Evolutionary conservation across 331 rosid species (phyloP).

Genomic region (Ulmus americana): DNA sequence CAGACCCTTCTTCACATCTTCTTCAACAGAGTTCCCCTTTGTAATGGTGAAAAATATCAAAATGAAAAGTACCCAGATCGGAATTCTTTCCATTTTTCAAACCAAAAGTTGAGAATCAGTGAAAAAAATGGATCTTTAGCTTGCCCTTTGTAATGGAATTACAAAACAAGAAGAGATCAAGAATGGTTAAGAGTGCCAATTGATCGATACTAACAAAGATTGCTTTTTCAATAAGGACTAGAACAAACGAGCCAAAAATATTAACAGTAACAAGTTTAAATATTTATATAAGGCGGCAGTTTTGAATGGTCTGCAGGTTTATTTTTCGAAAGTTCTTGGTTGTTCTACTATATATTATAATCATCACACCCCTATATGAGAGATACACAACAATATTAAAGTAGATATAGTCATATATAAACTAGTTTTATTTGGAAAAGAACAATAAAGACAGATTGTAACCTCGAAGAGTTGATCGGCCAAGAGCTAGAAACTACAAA

Average conservation of each 20-base stretch:
- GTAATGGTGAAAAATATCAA: slow-evolving; percentile 26
- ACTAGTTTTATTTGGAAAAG: neutral
- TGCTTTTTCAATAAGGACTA: slow-evolving; percentile 7
- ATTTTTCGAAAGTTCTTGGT: slow-evolving; percentile 17
- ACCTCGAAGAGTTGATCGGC: neutral
- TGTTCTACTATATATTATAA: slow-evolving; percentile 1
- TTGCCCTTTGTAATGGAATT: neutral
- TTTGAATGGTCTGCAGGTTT: slow-evolving; percentile 29
- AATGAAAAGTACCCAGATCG: slow-evolving; percentile 28
- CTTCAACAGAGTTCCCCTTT: slow-evolving; percentile 33
- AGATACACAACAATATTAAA: neutral
- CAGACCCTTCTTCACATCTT: slow-evolving; percentile 34
- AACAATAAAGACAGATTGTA: neutral
- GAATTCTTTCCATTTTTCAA: slow-evolving; percentile 36
- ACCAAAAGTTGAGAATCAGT: neutral
- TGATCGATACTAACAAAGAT: slow-evolving; percentile 24
- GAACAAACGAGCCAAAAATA: slow-evolving; percentile 34
- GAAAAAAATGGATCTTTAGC: neutral
- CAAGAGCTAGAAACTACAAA: neutral
- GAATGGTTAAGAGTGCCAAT: slow-evolving; percentile 29
- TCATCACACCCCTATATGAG: neutral
- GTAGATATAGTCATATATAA: too few relatives aligned
- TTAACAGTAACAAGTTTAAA: slow-evolving; percentile 4
- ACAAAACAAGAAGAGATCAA: slow-evolving; percentile 8
- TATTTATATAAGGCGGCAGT: slow-evolving; percentile 40